A percentile compares a stretch with the other conserved stretches of the same genome.
These are phyloP conservation scores for Penicillium olsonii DNA, from an alignment of 2,329 filamentous ascomycete genomes.

Conservation along the genomic window DNA sequence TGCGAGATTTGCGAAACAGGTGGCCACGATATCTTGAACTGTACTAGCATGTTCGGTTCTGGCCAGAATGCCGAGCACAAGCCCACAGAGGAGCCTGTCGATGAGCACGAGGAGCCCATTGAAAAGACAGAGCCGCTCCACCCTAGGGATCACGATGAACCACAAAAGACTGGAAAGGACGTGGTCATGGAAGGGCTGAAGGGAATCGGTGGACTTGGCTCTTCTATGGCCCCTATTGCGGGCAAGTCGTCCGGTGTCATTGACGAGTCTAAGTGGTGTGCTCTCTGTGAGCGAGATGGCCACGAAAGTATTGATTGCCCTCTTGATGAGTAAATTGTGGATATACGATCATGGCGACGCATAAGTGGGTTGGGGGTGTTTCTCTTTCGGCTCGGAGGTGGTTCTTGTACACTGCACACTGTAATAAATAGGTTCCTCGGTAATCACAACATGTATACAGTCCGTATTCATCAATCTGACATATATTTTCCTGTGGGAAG, in stretches of 20 bases:
- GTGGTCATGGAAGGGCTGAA: conserved; percentile 46
- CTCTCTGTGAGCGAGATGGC: conserved; percentile 91
- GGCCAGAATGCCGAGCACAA: conserved; percentile 25
- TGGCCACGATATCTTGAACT: conserved; percentile 91
- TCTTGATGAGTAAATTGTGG: conserved; percentile 67
- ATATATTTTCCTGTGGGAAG: neutral
- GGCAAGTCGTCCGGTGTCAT: conserved; percentile 77
- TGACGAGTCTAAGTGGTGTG: conserved; percentile 92
- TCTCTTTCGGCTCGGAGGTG: neutral
- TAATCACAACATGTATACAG: neutral
- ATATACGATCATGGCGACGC: neutral
- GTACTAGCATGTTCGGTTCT: conserved; percentile 79
- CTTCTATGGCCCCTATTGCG: conserved; percentile 63
- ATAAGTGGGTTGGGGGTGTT: neutral
- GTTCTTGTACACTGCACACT: neutral
- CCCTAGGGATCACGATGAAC: conserved; percentile 14
- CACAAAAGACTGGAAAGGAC: conserved; percentile 42
- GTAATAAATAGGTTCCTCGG: neutral
- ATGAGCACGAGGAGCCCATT: conserved; percentile 16
- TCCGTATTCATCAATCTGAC: too few species aligned
- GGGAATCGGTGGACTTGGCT: conserved; percentile 41
- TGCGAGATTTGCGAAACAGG: conserved; percentile 94
- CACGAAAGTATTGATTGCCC: conserved; percentile 96
- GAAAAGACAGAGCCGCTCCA: conserved; percentile 13
- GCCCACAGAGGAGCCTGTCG: conserved; percentile 10